Conservation (phyloP, 257 asterid species). For the Avicennia marina region DNA sequence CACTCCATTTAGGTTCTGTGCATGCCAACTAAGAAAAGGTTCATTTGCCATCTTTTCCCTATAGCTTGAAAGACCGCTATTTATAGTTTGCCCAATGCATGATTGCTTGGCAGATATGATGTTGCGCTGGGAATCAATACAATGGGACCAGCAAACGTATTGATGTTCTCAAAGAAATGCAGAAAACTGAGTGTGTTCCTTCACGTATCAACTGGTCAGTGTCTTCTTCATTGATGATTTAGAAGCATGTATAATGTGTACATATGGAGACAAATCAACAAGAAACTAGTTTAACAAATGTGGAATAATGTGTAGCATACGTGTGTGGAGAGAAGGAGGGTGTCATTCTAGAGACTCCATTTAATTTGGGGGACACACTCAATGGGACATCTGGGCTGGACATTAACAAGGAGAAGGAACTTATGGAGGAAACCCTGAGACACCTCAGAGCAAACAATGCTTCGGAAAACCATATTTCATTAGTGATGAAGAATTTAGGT, state of each 20-base stretch:
- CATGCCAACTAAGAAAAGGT: too few species aligned
- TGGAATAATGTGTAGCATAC: conserved; percentile 30
- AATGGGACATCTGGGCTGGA: conserved; percentile 32
- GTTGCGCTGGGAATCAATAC: conserved; percentile 64
- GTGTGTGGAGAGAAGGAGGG: conserved; percentile 48
- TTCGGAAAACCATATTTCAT: conserved; percentile 15
- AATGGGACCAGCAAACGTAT: conserved; percentile 52
- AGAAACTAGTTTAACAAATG: not conserved
- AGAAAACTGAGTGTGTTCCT: conserved; percentile 40
- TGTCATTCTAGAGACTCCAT: conserved; percentile 25
- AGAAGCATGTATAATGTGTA: too few species aligned
- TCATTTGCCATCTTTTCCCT: too few species aligned
- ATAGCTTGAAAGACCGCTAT: too few species aligned
- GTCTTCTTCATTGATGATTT: not conserved
- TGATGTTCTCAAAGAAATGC: conserved; percentile 56
- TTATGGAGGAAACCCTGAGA: conserved; percentile 12
- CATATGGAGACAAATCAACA: not conserved
- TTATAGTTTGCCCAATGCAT: too few species aligned
- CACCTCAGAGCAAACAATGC: conserved; percentile 16
- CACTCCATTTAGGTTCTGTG: too few species aligned
- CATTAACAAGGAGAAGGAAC: conserved; percentile 21
- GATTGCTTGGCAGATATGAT: conserved; percentile 28
- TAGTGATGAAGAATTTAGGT: conserved; percentile 34
- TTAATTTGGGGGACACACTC: conserved; percentile 27
- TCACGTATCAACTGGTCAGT: conserved; percentile 84